These are phyloP conservation scores for Pseudisothecium myosuroides DNA, from an alignment of 225 moss, liverwort and hornwort species.

Conservation along the genomic window DNA sequence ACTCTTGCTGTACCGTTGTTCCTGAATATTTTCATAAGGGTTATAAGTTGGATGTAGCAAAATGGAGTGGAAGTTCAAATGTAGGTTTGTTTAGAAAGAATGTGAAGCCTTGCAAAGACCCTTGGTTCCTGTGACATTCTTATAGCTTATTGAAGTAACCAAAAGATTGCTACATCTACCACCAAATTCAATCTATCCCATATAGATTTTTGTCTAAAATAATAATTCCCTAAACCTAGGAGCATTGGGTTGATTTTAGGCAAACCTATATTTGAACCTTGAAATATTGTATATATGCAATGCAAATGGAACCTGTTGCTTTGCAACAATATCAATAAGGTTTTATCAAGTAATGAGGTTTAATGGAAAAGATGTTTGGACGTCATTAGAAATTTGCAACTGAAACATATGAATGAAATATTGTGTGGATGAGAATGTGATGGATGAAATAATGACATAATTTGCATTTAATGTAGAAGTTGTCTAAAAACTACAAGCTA, in stretches of 20 bases:
- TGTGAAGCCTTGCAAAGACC: neutral
- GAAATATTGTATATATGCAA: neutral
- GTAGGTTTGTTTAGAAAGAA: neutral
- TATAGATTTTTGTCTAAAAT: neutral
- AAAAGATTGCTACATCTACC: too few relatives aligned
- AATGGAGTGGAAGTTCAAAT: neutral
- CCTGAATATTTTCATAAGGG: neutral
- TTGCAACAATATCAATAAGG: neutral
- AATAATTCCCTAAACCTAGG: neutral
- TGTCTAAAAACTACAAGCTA: neutral
- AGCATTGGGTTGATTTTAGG: neutral
- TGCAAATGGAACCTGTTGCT: neutral
- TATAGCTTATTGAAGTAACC: neutral
- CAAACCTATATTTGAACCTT: neutral
- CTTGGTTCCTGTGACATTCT: fast-evolving
- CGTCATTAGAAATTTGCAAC: too few relatives aligned
- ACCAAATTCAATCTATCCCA: neutral
- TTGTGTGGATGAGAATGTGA: neutral
- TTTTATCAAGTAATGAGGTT: neutral
- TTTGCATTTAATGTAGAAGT: neutral
- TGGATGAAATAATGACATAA: neutral
- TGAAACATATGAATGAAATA: neutral
- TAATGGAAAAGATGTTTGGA: neutral
- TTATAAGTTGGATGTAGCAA: neutral
- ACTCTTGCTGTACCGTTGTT: fast-evolving